phyloP scores from a whole-genome alignment of 2,329 filamentous ascomycete genomes.

The Botrytis hyacinthi region DNA sequence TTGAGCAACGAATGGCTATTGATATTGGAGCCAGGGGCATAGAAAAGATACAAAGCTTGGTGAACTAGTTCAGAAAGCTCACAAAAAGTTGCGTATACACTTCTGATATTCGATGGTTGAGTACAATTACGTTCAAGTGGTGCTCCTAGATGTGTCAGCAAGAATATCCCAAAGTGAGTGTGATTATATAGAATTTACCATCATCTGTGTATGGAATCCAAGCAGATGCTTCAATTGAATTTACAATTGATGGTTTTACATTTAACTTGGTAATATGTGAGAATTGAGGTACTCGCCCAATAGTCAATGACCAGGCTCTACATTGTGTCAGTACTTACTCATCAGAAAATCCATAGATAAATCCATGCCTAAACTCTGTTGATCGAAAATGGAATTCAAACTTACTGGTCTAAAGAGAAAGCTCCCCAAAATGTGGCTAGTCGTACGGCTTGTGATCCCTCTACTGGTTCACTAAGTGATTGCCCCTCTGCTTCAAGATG shows the following conservation, averaged over 20 bases:
- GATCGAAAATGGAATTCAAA: constrained; percentile 53
- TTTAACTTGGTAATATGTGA: constrained; percentile 56
- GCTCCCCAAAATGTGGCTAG: constrained; percentile 51
- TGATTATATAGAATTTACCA: constrained; percentile 24
- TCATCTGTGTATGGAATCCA: constrained; percentile 40
- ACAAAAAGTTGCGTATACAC: constrained; percentile 66
- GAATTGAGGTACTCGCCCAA: constrained; percentile 59
- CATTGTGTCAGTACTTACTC: constrained; percentile 3
- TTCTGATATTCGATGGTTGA: constrained; percentile 66
- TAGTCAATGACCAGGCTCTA: constrained; percentile 65
- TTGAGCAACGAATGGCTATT: constrained; percentile 61
- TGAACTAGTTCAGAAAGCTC: constrained; percentile 73
- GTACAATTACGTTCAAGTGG: constrained; percentile 58
- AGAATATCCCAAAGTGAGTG: not conserved
- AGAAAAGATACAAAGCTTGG: constrained; percentile 57
- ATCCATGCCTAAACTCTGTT: not conserved
- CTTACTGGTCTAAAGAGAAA: constrained; percentile 54
- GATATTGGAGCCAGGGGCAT: constrained; percentile 64
- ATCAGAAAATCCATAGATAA: not conserved
- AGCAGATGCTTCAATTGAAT: constrained; percentile 59
- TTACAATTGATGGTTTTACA: constrained; percentile 59
- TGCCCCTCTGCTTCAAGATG: constrained; percentile 25
- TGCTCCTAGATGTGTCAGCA: constrained; percentile 26
- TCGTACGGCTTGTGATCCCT: constrained; percentile 47
- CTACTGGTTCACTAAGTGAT: constrained; percentile 20